phyloP scores from a whole-genome alignment of 2,329 filamentous ascomycete species.

The Fusarium albidum region DNA sequence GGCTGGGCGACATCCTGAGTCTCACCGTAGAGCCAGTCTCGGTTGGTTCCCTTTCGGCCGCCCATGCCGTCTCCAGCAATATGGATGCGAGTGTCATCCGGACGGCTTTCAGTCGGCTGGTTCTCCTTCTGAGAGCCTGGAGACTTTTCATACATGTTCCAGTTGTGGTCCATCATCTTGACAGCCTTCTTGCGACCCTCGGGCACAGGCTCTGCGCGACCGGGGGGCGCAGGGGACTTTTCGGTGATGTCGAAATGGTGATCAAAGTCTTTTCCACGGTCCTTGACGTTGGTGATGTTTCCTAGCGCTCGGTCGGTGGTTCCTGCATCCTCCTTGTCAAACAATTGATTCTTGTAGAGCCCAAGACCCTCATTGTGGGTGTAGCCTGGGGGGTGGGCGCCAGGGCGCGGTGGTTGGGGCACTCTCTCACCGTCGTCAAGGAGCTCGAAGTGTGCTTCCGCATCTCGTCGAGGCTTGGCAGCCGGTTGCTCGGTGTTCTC shows the following conservation, averaged over 20 bases:
- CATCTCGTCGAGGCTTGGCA: constrained; percentile 77
- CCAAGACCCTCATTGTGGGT: constrained; percentile 71
- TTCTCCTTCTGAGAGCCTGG: constrained; percentile 64
- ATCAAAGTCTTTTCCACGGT: constrained; percentile 79
- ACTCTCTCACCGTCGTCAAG: constrained; percentile 74
- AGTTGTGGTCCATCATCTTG: constrained; percentile 76
- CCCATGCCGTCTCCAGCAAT: constrained; percentile 74
- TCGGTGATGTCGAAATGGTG: constrained; percentile 81
- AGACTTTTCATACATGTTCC: constrained; percentile 64
- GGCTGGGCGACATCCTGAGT: constrained; percentile 42
- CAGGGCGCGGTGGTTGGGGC: constrained; percentile 55
- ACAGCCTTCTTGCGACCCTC: constrained; percentile 73
- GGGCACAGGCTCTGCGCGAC: constrained; percentile 54
- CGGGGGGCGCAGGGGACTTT: constrained; percentile 61
- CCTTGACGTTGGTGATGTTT: constrained; percentile 76
- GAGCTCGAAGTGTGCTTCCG: constrained; percentile 85
- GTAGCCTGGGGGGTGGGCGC: constrained; percentile 59
- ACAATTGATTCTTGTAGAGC: constrained; percentile 81
- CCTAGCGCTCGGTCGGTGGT: constrained; percentile 60
- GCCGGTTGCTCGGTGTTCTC: constrained; percentile 67
- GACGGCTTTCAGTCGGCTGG: constrained; percentile 55
- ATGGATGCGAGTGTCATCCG: constrained; percentile 48
- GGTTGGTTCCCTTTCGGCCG: constrained; percentile 61
- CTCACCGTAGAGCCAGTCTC: constrained; percentile 63
- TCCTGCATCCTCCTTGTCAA: constrained; percentile 62